Base-by-base conservation (phyloP, 257 asterid species). In the Henckelia pumila region DNA sequence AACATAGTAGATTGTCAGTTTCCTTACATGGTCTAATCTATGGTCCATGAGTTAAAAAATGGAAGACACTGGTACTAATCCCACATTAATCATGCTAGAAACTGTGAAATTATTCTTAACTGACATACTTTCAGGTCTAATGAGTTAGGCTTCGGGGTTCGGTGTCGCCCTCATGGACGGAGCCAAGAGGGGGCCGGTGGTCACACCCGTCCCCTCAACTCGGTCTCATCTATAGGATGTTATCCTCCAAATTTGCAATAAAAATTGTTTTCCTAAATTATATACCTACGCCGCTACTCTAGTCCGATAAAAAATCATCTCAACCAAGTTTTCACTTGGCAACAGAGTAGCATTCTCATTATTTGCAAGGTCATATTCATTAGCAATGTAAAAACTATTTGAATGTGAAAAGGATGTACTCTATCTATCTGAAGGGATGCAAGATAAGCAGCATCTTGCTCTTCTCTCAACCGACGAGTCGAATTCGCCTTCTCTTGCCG, bases 381-480 rank as follows among this genome's bases (percentile, higher is more conserved):
- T 1, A 40, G n/a, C 50, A 11, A 13, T 40, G 6, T 40, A 10
- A 11, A 40, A 13, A 6, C 6, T 40, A 40, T 2, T 13, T n/a
- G 29, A 33, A 26, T 4, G 44, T 66, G 67, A 59, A 59, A 37
- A 55, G 21, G 13, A 61, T 16, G 71, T 25, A 89, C 96, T 94
- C 87, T 84, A 81, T 92, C 96, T 61, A 77, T 81, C 52, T 70
- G 81, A 19, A 92, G 92, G 57, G 98, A 84, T 72, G 86, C 80
- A 61, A 89, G 30, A 72, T 85, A 89, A 64, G 98, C 96, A 67
- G 77, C 82, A 80, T 92, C 95, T 80, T 92, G 98, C 61, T 92
- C 96, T 74, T 87, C 98, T 60, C 84, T 84, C 79, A 89, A 50
- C 29, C 75, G 83, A 26, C 69, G 80, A 58, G 89, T 85, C 8